phyloP scores from a whole-genome alignment of 257 asterid species.

The Rhazya stricta region DNA sequence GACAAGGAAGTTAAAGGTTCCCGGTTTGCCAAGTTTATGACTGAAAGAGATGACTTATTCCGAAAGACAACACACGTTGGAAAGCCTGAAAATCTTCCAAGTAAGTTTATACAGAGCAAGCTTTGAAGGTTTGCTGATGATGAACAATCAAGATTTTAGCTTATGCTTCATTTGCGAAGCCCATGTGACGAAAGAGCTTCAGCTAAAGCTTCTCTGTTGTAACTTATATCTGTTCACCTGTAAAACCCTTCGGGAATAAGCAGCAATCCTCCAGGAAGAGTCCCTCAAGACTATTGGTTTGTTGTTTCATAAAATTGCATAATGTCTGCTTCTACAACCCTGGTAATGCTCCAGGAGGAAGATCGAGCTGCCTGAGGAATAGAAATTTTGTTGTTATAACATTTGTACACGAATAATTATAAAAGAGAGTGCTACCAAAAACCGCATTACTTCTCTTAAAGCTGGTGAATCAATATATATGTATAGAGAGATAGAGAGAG shows the following conservation, averaged over 20 bases:
- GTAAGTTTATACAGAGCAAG: constrained; percentile 50
- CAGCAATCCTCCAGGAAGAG: background rate
- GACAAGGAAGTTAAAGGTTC: constrained; percentile 62
- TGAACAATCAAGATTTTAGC: background rate
- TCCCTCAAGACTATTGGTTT: background rate
- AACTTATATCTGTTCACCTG: background rate
- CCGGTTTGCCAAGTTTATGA: constrained; percentile 79
- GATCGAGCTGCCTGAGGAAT: background rate
- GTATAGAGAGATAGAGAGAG: too few relatives aligned
- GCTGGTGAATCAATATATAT: too few relatives aligned
- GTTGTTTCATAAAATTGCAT: background rate
- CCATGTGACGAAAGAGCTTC: background rate
- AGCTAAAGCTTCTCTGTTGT: background rate
- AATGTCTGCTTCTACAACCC: constrained; percentile 8
- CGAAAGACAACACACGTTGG: constrained; percentile 41
- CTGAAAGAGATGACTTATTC: constrained; percentile 57
- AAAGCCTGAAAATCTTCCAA: constrained; percentile 29
- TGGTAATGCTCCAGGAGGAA: background rate
- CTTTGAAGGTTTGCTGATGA: background rate
- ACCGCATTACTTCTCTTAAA: too few relatives aligned
- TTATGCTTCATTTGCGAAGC: constrained; percentile 3
- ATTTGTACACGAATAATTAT: background rate
- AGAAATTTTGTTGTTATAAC: background rate
- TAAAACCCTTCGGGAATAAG: background rate
- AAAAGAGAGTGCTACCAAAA: background rate